A percentile compares a stretch with the other conserved stretches of the same genome.
These are phyloP conservation scores for Gelatoporia subvermispora DNA, from an alignment of 768 basidiomycete genomes.

Conservation along the genomic window DNA sequence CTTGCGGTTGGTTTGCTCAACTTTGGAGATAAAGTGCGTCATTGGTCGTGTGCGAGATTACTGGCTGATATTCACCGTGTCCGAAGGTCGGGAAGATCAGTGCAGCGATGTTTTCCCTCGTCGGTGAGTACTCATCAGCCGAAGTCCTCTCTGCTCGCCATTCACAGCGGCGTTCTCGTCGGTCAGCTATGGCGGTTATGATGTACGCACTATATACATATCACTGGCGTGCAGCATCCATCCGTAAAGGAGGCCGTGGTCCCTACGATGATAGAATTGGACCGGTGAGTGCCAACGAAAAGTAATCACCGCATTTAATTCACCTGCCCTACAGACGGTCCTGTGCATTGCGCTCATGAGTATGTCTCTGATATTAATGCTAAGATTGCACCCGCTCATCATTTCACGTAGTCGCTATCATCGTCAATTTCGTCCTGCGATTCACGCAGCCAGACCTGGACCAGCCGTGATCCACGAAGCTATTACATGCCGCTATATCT, in stretches of 20 bases:
- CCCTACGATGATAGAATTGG: slow-evolving; percentile 97
- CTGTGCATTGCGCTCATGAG: slow-evolving; percentile 79
- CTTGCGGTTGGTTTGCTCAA: slow-evolving; percentile 94
- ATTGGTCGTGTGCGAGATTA: background rate
- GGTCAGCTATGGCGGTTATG: slow-evolving; percentile 92
- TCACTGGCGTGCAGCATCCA: slow-evolving; percentile 93
- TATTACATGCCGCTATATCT: background rate
- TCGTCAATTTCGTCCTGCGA: slow-evolving; percentile 81
- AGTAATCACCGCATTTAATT: slow-evolving; percentile 8
- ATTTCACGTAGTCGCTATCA: slow-evolving; percentile 60
- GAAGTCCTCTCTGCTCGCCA: background rate
- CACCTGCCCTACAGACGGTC: slow-evolving; percentile 61
- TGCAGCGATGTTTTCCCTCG: slow-evolving; percentile 92
- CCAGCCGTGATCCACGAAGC: background rate
- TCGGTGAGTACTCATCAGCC: slow-evolving; percentile 52
- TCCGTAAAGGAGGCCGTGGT: slow-evolving; percentile 84
- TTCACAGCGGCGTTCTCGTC: slow-evolving; percentile 9
- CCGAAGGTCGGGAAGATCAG: slow-evolving; percentile 87
- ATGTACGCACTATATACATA: slow-evolving; percentile 92
- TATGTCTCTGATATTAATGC: slow-evolving; percentile 23
- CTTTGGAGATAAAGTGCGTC: slow-evolving; percentile 88
- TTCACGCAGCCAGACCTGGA: slow-evolving; percentile 41
- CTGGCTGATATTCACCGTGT: slow-evolving; percentile 2
- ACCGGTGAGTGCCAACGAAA: slow-evolving; percentile 60
- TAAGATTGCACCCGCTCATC: slow-evolving; percentile 6